These are phyloP conservation scores for Xylaria curta DNA, from an alignment of 495 filamentous ascomycete species.

Conservation along the genomic window DNA sequence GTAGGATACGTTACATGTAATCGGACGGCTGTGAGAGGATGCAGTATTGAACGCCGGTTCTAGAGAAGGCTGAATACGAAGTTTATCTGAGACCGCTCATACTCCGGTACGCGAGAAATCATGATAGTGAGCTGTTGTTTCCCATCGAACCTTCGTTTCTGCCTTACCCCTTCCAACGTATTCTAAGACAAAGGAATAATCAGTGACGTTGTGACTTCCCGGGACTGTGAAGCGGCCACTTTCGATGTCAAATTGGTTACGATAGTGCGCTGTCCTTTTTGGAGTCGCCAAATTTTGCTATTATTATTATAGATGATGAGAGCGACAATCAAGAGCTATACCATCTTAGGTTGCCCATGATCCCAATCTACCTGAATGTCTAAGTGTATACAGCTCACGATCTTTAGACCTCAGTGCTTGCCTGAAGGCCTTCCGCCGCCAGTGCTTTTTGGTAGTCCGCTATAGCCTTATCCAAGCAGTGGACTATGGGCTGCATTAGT, in stretches of 20 bases:
- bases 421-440: conserved; percentile 60
- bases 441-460: conserved; percentile 69
- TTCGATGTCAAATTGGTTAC: background rate
- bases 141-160: background rate
- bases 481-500: conserved; percentile 73
- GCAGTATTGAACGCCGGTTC: background rate
- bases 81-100: background rate
- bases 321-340: background rate
- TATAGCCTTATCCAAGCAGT: conserved; percentile 68
- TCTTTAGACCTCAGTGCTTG: conserved; percentile 37
- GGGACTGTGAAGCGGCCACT: background rate
- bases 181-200: background rate
- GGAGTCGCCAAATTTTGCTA: background rate
- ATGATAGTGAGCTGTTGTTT: background rate
- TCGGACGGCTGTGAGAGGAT: background rate
- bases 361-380: background rate
- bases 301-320: background rate
- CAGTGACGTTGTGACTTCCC: background rate
- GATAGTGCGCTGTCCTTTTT: background rate
- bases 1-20: conserved; percentile 15
- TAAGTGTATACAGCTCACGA: background rate
- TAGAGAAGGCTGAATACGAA: background rate
- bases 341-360: background rate
- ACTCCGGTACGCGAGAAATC: background rate
- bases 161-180: conserved; percentile 2